A percentile compares a stretch with the other conserved stretches of the same genome.
Conservation (phyloP, 2,329 filamentous ascomycete species). For the Monosporascus ibericus region DNA sequence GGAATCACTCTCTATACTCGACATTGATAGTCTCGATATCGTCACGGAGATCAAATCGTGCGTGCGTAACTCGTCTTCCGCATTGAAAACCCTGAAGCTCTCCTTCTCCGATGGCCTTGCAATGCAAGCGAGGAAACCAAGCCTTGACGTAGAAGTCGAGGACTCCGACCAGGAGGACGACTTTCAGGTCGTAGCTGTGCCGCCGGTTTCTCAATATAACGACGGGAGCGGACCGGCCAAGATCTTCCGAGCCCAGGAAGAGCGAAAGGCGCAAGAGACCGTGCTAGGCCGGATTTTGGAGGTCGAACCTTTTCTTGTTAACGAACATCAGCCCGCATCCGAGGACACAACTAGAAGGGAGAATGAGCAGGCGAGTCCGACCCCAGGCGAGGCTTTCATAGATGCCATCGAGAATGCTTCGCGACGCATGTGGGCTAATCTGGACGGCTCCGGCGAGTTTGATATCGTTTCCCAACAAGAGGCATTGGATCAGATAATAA, state of each 20-base stretch:
- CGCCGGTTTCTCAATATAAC: constrained; percentile 18
- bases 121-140: constrained; percentile 36
- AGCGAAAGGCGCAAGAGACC: constrained; percentile 48
- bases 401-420: constrained; percentile 34
- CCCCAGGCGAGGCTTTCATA: constrained; percentile 27
- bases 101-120: constrained; percentile 53
- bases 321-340: constrained; percentile 25
- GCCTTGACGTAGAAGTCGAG: constrained; percentile 34
- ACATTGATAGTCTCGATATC: constrained; percentile 54
- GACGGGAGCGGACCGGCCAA: constrained; percentile 38
- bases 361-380: constrained; percentile 15
- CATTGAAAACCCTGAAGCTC: constrained; percentile 48
- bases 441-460: constrained; percentile 30
- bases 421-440: constrained; percentile 34
- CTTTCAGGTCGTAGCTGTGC: constrained; percentile 38
- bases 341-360: constrained; percentile 20
- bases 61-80: constrained; percentile 47
- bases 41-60: constrained; percentile 50
- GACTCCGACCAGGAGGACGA: constrained; percentile 52
- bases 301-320: constrained; percentile 35
- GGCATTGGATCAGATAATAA: constrained; percentile 43
- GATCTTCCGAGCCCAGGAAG: constrained; percentile 43
- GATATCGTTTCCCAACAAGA: constrained; percentile 33
- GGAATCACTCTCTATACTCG: constrained; percentile 47
- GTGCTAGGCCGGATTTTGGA: constrained; percentile 48